phyloP scores from a whole-genome alignment of 805 yeast genomes.

The Ogataea siamensis region DNA sequence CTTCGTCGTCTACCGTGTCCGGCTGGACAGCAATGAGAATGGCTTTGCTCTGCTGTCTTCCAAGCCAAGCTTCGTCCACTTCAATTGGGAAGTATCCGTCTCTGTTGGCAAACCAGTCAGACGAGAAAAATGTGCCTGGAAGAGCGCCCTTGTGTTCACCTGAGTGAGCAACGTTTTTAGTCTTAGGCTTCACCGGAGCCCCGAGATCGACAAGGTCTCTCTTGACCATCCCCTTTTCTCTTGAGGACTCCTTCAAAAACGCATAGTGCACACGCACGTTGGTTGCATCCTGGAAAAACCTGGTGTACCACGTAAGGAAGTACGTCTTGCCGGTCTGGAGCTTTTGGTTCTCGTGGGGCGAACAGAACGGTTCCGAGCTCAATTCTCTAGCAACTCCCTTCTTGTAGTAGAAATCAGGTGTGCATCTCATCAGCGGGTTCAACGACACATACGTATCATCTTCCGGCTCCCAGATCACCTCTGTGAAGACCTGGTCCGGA shows the following conservation, averaged over 20 bases:
- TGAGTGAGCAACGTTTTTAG: conserved; percentile 19
- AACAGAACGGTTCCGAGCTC: conserved; percentile 78
- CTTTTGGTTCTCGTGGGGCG: conserved; percentile 62
- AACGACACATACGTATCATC: conserved; percentile 69
- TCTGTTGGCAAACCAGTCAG: conserved; percentile 66
- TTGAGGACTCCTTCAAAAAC: conserved; percentile 53
- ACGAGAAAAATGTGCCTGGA: conserved; percentile 50
- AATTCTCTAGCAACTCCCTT: conserved; percentile 58
- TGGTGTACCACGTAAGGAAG: conserved; percentile 79
- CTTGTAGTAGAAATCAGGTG: conserved; percentile 68
- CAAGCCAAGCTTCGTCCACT: conserved; percentile 63
- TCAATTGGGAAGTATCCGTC: conserved; percentile 66
- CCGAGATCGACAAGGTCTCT: conserved; percentile 31
- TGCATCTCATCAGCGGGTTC: conserved; percentile 81
- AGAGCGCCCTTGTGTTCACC: conserved; percentile 28
- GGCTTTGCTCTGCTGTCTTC: conserved; percentile 48
- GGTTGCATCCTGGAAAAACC: conserved; percentile 57
- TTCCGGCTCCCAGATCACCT: conserved; percentile 57
- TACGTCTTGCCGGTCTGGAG: conserved; percentile 62
- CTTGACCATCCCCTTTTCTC: conserved; percentile 55
- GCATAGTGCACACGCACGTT: conserved; percentile 68
- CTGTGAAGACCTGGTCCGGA: conserved; percentile 55
- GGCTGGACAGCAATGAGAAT: conserved; percentile 76
- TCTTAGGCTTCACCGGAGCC: conserved; percentile 20
- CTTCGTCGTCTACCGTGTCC: conserved; percentile 60